Percentiles rank a stretch among this genome's conserved stretches.
These are phyloP conservation scores for Fusarium luffae DNA, from an alignment of 2,329 filamentous ascomycete genomes.

Conservation along the genomic window DNA sequence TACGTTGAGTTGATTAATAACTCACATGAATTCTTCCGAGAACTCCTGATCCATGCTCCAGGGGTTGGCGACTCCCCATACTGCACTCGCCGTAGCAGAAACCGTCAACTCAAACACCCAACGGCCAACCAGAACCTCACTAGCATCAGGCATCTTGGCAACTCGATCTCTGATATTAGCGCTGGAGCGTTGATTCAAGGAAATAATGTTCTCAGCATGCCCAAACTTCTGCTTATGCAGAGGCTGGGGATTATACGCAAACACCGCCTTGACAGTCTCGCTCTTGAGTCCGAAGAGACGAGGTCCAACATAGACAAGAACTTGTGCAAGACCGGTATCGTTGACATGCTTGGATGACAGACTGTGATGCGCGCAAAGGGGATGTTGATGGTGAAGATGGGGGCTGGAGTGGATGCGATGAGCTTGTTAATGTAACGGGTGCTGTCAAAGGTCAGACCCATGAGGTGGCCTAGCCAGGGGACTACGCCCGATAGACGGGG, in stretches of 20 bases:
- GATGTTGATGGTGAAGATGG: slow-evolving; percentile 47
- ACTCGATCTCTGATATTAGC: slow-evolving; percentile 38
- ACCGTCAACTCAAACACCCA: slow-evolving; percentile 48
- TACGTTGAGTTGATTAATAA: accelerated
- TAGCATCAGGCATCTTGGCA: slow-evolving; percentile 29
- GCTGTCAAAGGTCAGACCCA: slow-evolving; percentile 41
- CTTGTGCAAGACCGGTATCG: slow-evolving; percentile 48
- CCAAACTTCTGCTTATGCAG: slow-evolving; percentile 46
- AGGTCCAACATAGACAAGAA: slow-evolving; percentile 46
- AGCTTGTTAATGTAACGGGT: slow-evolving; percentile 45
- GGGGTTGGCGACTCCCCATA: slow-evolving; percentile 48
- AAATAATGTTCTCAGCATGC: slow-evolving; percentile 35
- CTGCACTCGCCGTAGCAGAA: slow-evolving; percentile 48
- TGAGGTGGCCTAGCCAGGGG: slow-evolving; percentile 44
- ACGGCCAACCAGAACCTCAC: slow-evolving; percentile 39
- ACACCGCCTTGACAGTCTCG: slow-evolving; percentile 40
- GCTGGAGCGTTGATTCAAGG: slow-evolving; percentile 40
- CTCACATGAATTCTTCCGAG: slow-evolving; percentile 48
- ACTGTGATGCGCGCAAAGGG: slow-evolving; percentile 46
- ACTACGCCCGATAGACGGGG: slow-evolving; percentile 37
- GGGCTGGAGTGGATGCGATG: slow-evolving; percentile 37
- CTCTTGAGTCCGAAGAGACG: slow-evolving; percentile 44
- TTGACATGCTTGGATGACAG: slow-evolving; percentile 42
- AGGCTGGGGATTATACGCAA: slow-evolving; percentile 45
- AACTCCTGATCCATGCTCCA: slow-evolving; percentile 49